These are phyloP conservation scores for Phialophora chinensis DNA, from an alignment of 2,329 filamentous ascomycete genomes.

Conservation along the genomic window DNA sequence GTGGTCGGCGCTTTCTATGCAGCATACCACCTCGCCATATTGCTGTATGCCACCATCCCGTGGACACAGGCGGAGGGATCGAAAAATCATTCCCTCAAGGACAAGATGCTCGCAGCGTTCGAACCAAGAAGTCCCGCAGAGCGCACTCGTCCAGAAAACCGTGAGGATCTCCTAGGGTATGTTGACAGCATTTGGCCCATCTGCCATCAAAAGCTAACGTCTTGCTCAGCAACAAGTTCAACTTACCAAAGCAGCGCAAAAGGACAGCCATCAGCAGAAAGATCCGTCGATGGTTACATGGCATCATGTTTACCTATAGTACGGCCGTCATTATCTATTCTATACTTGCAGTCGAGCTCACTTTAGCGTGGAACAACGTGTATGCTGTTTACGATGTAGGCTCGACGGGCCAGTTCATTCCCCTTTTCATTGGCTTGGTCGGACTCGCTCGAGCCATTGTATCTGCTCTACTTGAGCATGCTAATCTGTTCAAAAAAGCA, in stretches of 20 bases:
- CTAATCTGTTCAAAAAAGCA: not conserved
- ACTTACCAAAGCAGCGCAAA: not conserved
- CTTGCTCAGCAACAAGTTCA: not conserved
- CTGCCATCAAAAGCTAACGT: not conserved
- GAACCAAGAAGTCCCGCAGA: not conserved
- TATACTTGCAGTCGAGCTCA: conserved; percentile 2
- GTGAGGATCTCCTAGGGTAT: not conserved
- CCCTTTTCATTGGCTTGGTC: conserved; percentile 1
- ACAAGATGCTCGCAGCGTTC: not conserved
- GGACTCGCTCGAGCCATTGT: not conserved
- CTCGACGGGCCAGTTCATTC: conserved; percentile 4
- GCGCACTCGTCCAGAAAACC: not conserved
- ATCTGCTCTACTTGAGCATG: not conserved
- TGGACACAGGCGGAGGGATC: not conserved
- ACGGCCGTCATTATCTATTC: not conserved
- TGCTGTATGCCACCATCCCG: not conserved
- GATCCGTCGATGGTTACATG: not conserved
- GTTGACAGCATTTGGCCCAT: not conserved
- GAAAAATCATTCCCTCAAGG: not conserved
- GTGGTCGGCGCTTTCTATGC: not conserved
- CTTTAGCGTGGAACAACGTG: not conserved
- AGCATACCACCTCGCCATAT: not conserved
- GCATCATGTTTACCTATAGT: not conserved
- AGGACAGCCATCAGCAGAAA: not conserved
- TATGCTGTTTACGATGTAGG: not conserved